Evolutionary conservation across 441 rosid genomes (phyloP), one percentile per base, ranked within the genome.

Genomic region (Pelargonium citronellum): DNA sequence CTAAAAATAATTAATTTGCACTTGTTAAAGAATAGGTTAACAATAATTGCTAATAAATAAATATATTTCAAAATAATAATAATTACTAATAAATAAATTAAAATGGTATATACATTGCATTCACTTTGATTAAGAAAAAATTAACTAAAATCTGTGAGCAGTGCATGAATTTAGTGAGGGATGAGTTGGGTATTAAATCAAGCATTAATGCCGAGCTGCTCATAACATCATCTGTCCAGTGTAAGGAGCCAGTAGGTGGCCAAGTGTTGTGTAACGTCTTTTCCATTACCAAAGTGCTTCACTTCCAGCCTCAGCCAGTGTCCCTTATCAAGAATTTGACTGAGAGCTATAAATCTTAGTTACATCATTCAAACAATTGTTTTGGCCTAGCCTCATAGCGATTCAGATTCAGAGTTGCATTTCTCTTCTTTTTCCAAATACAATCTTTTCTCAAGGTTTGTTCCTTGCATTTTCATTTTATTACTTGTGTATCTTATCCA

Each of bases 181-280:
- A 16, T 51, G 58, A n/a, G 58, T 51, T 51, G 17, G 16, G 58
- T 51, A n/a, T 51, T 51, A 51, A 51, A 13, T 51, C 41, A 3
- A 51, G 6, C 58, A 51, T 51, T 51, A 51, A 51, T n/a, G 16
- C 16, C 53, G 13, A 47, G 53, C 7, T 51, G 17, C 7, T 51
- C n/a, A 51, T 51, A n/a, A 5, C 16, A 51, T 51, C 6, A 16
- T 6, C 16, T 51, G 19, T 51, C 58, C 58, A 16, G 58, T 51
- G 58, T 51, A 51, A 51, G 7, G 58, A 51, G 58, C 58, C n/a
- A 51, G 16, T n/a, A 13, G 58, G 19, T 16, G 5, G 19, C 57
- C 57, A 49, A 49, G 58, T 51, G 58, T 51, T 51, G 19, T 51
- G 58, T 51, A 51, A 49, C 58, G 16, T 51, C 17, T 51, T 51